Evolutionary conservation across 139 green algal species (phyloP).

Genomic region (Chlorella sorokiniana): DNA sequence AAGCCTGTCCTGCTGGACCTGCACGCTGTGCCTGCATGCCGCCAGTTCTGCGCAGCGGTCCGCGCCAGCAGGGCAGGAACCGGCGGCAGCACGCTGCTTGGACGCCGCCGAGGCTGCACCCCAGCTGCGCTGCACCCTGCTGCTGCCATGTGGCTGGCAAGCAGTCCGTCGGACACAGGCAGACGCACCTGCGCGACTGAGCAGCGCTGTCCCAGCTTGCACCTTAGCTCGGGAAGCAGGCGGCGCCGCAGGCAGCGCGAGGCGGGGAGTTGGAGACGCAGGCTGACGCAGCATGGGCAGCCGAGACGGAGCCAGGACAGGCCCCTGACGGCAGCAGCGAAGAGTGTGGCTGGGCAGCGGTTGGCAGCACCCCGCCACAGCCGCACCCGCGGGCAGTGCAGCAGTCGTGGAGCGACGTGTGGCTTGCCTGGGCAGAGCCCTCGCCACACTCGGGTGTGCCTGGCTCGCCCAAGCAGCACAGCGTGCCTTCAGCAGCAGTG

Average conservation of each 20-base stretch:
- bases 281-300: not conserved
- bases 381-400: not conserved
- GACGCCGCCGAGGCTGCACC: not conserved
- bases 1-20: not conserved
- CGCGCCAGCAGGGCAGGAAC: too few relatives aligned
- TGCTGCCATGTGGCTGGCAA: conserved; percentile 3
- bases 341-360: not conserved
- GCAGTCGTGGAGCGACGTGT: not conserved
- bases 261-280: not conserved
- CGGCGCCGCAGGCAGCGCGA: not conserved
- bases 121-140: not conserved
- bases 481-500: not conserved
- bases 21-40: not conserved
- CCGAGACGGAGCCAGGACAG: not conserved
- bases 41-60: not conserved
- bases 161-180: not conserved
- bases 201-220: not conserved
- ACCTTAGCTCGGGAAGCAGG: not conserved
- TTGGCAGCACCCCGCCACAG: not conserved
- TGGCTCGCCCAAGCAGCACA: not conserved
- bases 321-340: not conserved
- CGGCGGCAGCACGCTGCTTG: not conserved
- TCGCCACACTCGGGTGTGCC: too few relatives aligned
- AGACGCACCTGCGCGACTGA: too few relatives aligned
- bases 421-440: not conserved